A percentile compares a stretch with the other conserved stretches of the same genome.
phyloP scores from a whole-genome alignment of 129 eudicot genomes.

The Pittosporum tobira region DNA sequence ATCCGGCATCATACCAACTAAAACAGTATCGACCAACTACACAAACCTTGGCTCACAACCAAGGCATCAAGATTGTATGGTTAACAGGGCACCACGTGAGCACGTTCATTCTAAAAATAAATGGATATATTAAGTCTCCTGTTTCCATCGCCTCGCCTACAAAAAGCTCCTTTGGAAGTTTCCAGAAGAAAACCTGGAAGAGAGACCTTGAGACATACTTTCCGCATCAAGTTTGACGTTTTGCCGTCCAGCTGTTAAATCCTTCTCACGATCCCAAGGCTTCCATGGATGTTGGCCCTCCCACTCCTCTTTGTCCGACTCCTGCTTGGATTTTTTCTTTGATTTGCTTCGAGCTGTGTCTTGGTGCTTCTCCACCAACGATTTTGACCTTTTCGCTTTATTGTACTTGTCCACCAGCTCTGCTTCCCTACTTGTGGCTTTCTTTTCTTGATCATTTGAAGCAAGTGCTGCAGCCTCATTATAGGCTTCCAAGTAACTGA shows the following conservation, averaged over 20 bases:
- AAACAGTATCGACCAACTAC: too few relatives aligned
- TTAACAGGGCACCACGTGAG: too few relatives aligned
- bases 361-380: constrained; percentile 81
- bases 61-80: too few relatives aligned
- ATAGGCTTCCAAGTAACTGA: constrained; percentile 91
- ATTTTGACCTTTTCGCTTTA: constrained; percentile 77
- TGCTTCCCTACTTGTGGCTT: constrained; percentile 41
- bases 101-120: too few relatives aligned
- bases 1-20: too few relatives aligned
- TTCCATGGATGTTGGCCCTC: constrained; percentile 96
- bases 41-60: too few relatives aligned
- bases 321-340: constrained; percentile 47
- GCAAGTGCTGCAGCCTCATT: constrained; percentile 89
- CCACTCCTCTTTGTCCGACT: constrained; percentile 52
- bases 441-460: constrained; percentile 52
- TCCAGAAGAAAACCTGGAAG: constrained; percentile 89
- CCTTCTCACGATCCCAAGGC: constrained; percentile 98
- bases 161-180: constrained; percentile 81
- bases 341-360: constrained; percentile 43
- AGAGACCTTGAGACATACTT: constrained; percentile 59
- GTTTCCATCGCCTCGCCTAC: constrained; percentile 15
- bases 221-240: constrained; percentile 73
- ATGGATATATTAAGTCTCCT: too few relatives aligned
- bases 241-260: constrained; percentile 82
- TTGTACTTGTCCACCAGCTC: constrained; percentile 83